Conservation (phyloP, 2,329 filamentous ascomycete genomes). For the Colletotrichum orbiculare region DNA sequence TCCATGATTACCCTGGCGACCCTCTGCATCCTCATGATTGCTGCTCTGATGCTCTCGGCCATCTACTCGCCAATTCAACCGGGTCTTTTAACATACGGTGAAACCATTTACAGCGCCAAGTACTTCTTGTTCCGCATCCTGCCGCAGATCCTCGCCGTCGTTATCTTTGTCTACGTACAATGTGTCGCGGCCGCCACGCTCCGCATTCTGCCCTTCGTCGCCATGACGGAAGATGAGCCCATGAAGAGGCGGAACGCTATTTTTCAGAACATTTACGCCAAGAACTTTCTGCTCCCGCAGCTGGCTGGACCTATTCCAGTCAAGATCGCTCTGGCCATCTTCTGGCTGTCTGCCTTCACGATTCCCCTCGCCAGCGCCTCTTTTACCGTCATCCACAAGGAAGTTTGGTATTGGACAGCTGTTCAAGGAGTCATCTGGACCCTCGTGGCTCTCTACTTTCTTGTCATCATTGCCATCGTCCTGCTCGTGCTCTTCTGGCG, state of each 20-base stretch:
- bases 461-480: slow-evolving; percentile 69
- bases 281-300: slow-evolving; percentile 72
- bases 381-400: slow-evolving; percentile 73
- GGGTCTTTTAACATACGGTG: slow-evolving; percentile 76
- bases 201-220: slow-evolving; percentile 80
- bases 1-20: slow-evolving; percentile 71
- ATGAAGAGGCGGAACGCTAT: slow-evolving; percentile 71
- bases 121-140: slow-evolving; percentile 92
- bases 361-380: slow-evolving; percentile 83
- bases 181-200: slow-evolving; percentile 79
- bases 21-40: slow-evolving; percentile 76
- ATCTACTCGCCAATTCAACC: slow-evolving; percentile 71
- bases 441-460: slow-evolving; percentile 77
- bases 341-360: slow-evolving; percentile 84
- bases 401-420: slow-evolving; percentile 81
- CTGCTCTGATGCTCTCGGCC: slow-evolving; percentile 77
- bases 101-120: slow-evolving; percentile 73
- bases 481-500: slow-evolving; percentile 74
- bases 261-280: slow-evolving; percentile 76
- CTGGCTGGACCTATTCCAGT: slow-evolving; percentile 73
- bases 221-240: slow-evolving; percentile 75
- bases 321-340: slow-evolving; percentile 72
- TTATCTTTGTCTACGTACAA: slow-evolving; percentile 82
- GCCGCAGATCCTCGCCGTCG: slow-evolving; percentile 78
- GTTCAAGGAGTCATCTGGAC: slow-evolving; percentile 84